Percentiles rank a stretch among this genome's conserved stretches.
Conservation (phyloP, 75 land plant species). For the Pinus albicaulis region DNA sequence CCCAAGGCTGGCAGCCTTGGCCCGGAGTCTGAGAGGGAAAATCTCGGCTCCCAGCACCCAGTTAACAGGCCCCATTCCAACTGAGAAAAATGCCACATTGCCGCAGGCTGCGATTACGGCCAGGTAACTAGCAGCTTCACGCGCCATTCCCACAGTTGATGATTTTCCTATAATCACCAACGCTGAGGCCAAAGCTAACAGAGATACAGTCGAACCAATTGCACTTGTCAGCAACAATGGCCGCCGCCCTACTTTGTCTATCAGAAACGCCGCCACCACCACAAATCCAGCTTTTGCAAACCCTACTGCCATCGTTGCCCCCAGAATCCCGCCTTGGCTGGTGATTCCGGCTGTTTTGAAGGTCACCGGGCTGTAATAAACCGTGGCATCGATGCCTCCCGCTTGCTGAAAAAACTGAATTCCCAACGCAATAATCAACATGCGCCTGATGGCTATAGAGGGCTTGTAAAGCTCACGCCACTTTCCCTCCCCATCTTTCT, state of each 20-base stretch:
- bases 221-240: conserved; percentile 68
- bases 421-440: conserved; percentile 68
- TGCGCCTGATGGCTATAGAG: conserved; percentile 47
- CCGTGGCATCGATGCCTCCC: conserved; percentile 82
- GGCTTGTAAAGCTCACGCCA: conserved; percentile 78
- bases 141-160: conserved; percentile 1
- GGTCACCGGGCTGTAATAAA: conserved; percentile 76
- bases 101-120: conserved; percentile 60
- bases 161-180: conserved; percentile 30
- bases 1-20: conserved; percentile 72
- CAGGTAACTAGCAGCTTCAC: conserved; percentile 33
- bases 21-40: conserved; percentile 66
- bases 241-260: conserved; percentile 73
- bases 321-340: conserved; percentile 22
- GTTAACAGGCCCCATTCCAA: conserved; percentile 82
- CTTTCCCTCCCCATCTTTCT: conserved; percentile 38
- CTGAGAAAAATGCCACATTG: conserved; percentile 72
- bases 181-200: conserved; percentile 46
- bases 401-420: conserved; percentile 93
- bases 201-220: conserved; percentile 52
- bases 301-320: conserved; percentile 72
- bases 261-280: conserved; percentile 53
- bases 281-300: conserved; percentile 64
- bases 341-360: conserved; percentile 69
- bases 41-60: conserved; percentile 88